These are phyloP conservation scores for Termitomyces sp. DNA, from an alignment of 768 basidiomycete species.

Conservation along the genomic window DNA sequence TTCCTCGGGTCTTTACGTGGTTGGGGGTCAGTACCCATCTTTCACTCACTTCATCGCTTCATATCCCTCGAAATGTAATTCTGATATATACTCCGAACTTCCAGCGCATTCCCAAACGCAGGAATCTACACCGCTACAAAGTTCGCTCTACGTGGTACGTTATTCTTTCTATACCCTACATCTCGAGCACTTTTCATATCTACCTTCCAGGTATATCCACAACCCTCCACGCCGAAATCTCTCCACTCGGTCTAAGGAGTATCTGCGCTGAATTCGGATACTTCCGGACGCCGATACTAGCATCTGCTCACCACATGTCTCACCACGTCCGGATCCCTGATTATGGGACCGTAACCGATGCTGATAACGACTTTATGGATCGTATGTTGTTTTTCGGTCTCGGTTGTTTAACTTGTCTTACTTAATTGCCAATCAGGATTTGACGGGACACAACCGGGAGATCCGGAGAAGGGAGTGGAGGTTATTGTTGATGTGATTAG, in stretches of 20 bases:
- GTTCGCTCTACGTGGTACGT: slow-evolving; percentile 30
- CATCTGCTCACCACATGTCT: slow-evolving; percentile 22
- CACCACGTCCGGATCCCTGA: slow-evolving; percentile 29
- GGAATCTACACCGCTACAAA: slow-evolving; percentile 26
- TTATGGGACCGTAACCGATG: slow-evolving; percentile 22
- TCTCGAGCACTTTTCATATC: neutral
- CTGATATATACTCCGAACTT: neutral
- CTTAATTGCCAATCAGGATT: slow-evolving; percentile 23
- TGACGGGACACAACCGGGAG: slow-evolving; percentile 34
- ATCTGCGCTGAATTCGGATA: slow-evolving; percentile 37
- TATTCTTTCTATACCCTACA: neutral
- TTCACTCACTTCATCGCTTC: no score
- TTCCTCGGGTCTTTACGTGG: slow-evolving; percentile 40
- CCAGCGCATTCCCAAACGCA: neutral
- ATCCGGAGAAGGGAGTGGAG: slow-evolving; percentile 31
- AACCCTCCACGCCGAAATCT: slow-evolving; percentile 33
- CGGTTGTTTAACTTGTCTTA: neutral
- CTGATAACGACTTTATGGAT: slow-evolving; percentile 22
- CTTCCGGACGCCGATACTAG: slow-evolving; percentile 34
- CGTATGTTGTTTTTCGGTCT: slow-evolving; percentile 12
- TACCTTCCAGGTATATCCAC: slow-evolving; percentile 21
- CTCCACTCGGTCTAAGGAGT: slow-evolving; percentile 34
- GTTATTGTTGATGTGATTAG: slow-evolving; percentile 21
- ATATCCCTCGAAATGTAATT: neutral
- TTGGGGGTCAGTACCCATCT: slow-evolving; percentile 27